Evolutionary conservation across 106 monocot species (phyloP), one percentile per base, ranked within the genome.

Genomic region (Triglochin maritima): DNA sequence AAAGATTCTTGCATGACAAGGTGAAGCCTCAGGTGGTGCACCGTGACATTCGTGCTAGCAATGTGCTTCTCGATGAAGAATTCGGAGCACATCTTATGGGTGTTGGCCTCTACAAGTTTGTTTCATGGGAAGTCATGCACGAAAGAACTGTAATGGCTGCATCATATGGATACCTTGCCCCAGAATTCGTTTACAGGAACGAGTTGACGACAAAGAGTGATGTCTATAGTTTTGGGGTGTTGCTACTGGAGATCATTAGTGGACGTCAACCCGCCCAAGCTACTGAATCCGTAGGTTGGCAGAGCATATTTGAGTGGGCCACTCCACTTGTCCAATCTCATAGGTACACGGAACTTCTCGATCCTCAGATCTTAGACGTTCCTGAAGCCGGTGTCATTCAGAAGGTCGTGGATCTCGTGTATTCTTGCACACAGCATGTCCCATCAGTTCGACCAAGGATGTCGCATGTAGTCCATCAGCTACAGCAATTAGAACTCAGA

Each of bases 21-120:
- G 96, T 96, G 49, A 96, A 96, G 77, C 96, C 96, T 0, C 96
- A 91, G 15, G 96, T 96, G 16, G 91, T 96, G 52, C 96, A 96
- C 79, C 81, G 96, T 7, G 91, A 96, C 44, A 91, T 96, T 14
- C 81, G 91, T 55, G 96, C 96, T 2, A 88, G 88, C 79, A 96
- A 96, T 46, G 91, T 96, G 4, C 88, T 96, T 13, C 76, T 96
- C 17, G 91, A 91, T 61, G 96, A 96, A 77, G 96, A 88, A 41
- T 96, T 91, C 64, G 79, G 82, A 47, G 76, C 96, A 2, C 88
- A 84, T 76, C 73, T 96, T 15, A 86, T 91, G 87, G 96, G 96
- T 0, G 85, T 96, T 3, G 96, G 96, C 41, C 85, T 96, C 6
- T 91, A 90, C 4, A 88, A 88, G 61, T 91, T 86, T 64, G 85